Evolutionary conservation across 805 yeast genomes (phyloP).

Genomic region (Wickerhamomyces chambardii): DNA sequence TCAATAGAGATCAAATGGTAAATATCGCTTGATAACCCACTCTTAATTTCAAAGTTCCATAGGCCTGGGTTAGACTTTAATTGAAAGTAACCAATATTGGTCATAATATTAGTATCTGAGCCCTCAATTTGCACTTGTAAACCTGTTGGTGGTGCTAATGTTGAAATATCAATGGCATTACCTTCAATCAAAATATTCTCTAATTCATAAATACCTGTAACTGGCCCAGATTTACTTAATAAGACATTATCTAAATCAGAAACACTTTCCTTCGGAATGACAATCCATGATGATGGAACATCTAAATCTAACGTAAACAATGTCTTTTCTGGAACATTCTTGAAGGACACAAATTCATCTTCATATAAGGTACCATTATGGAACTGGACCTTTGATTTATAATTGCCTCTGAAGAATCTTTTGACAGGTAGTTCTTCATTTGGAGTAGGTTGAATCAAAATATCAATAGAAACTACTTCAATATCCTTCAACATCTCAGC

Average conservation of each 20-base stretch:
- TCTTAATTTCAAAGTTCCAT: conserved; percentile 44
- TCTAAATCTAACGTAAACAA: conserved; percentile 49
- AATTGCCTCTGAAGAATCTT: conserved; percentile 47
- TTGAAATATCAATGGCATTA: conserved; percentile 38
- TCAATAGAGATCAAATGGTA: conserved; percentile 28
- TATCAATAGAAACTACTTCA: conserved; percentile 40
- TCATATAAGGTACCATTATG: conserved; percentile 18
- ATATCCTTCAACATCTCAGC: conserved; percentile 31
- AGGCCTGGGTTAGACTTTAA: conserved; percentile 65
- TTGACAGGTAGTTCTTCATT: conserved; percentile 37
- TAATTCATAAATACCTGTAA: conserved; percentile 41
- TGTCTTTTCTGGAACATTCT: conserved; percentile 39
- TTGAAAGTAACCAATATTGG: conserved; percentile 79
- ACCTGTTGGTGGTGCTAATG: conserved; percentile 13
- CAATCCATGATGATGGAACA: conserved; percentile 63
- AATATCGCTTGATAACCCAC: conserved; percentile 31
- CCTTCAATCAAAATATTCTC: conserved; percentile 62
- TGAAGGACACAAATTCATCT: conserved; percentile 26
- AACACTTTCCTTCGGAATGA: conserved; percentile 36
- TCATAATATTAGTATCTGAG: conserved; percentile 65
- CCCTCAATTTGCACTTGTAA: conserved; percentile 13
- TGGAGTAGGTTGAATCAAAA: conserved; percentile 50
- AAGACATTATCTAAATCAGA: conserved; percentile 60
- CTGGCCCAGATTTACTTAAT: conserved; percentile 23
- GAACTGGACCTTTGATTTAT: conserved; percentile 24